phyloP scores from a whole-genome alignment of 139 green algal species.

The Coelastrella sp. region DNA sequence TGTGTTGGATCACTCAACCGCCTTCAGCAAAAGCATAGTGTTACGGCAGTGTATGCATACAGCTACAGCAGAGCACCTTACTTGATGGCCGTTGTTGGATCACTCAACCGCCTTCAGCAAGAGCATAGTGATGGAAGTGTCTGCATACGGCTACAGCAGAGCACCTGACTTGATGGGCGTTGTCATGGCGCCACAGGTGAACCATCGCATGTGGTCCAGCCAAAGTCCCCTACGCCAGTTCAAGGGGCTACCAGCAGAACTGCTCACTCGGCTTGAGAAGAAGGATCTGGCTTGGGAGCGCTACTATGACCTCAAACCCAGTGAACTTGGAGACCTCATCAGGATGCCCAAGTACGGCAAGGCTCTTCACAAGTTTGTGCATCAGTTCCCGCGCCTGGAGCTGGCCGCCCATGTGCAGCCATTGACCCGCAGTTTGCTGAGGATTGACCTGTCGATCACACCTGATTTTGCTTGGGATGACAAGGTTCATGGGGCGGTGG shows the following conservation, averaged over 20 bases:
- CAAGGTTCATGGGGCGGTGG: slow-evolving; percentile 89
- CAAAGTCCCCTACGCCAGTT: slow-evolving; percentile 95
- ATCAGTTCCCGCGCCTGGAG: slow-evolving; percentile 97
- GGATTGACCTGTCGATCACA: slow-evolving; percentile 97
- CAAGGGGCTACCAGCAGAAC: slow-evolving; percentile 77
- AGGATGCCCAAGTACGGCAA: slow-evolving; percentile 96
- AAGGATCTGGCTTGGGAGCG: slow-evolving; percentile 96
- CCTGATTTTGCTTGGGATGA: slow-evolving; percentile 98
- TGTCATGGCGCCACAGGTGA: not conserved
- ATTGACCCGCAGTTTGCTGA: slow-evolving; percentile 93
- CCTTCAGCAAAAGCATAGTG: not conserved
- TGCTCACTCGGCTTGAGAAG: slow-evolving; percentile 47
- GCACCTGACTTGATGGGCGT: not conserved
- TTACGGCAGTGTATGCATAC: not conserved
- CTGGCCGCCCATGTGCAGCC: slow-evolving; percentile 95
- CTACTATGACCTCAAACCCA: slow-evolving; percentile 94
- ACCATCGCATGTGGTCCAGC: slow-evolving; percentile 90
- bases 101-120: not conserved
- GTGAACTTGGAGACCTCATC: slow-evolving; percentile 96
- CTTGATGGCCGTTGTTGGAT: not conserved
- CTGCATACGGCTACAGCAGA: not conserved
- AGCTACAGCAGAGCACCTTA: not conserved
- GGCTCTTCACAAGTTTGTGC: slow-evolving; percentile 92
- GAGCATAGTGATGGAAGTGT: not conserved
- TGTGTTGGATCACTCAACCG: not conserved